Evolutionary conservation across 129 eudicot species (phyloP).

Genomic region (Cynara cardunculus): DNA sequence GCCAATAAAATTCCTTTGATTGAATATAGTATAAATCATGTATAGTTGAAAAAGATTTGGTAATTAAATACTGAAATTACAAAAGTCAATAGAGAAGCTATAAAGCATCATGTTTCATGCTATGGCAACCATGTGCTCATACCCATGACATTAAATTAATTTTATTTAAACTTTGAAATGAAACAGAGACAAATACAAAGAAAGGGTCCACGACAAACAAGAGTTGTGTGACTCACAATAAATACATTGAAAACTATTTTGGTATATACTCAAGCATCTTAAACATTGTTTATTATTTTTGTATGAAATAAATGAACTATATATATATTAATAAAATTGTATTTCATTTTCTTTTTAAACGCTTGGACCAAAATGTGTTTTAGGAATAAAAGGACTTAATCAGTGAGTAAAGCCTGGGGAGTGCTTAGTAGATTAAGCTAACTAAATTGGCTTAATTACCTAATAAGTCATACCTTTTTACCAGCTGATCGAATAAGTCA

Average conservation of each 20-base stretch:
- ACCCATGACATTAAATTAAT: neutral
- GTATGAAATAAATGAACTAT: neutral
- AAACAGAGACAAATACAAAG: neutral
- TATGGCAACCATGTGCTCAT: neutral
- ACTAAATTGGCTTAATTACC: no score
- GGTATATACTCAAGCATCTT: neutral
- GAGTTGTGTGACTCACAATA: neutral
- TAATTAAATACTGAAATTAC: neutral
- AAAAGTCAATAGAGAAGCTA: no score
- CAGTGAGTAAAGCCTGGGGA: neutral
- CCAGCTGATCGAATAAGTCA: no score
- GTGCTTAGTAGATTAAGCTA: neutral
- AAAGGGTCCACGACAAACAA: neutral
- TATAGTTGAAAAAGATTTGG: neutral
- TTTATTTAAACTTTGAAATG: no score
- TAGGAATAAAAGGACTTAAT: neutral
- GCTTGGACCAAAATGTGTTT: neutral
- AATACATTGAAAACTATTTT: neutral
- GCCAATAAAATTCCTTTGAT: no score
- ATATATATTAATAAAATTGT: no score
- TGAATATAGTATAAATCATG: neutral
- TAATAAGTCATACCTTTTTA: no score
- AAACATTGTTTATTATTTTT: no score
- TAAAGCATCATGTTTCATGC: neutral
- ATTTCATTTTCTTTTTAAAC: no score